Percentiles rank a stretch among this genome's conserved stretches.
These are phyloP conservation scores for Penicillium riverlandense DNA, from an alignment of 495 filamentous ascomycete species.

Conservation along the genomic window DNA sequence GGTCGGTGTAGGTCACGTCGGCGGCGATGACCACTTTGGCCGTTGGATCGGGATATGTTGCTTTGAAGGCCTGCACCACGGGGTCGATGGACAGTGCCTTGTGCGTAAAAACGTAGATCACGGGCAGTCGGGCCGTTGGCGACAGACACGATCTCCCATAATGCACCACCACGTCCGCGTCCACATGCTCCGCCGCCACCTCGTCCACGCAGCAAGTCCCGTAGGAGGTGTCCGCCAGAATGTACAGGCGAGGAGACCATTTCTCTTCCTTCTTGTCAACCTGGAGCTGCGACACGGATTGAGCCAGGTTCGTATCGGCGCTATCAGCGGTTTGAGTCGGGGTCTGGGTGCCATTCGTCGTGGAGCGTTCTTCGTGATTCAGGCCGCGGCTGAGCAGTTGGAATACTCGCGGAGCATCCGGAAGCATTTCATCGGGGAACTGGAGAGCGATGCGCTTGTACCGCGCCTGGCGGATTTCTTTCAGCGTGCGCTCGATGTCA, in stretches of 20 bases:
- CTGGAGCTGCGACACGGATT: conserved; percentile 24
- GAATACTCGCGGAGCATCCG: conserved; percentile 77
- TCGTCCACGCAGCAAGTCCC: conserved; percentile 97
- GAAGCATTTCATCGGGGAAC: conserved; percentile 87
- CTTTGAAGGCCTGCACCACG: conserved; percentile 56
- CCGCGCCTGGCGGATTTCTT: conserved; percentile 60
- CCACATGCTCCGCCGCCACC: conserved; percentile 88
- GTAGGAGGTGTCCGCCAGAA: conserved; percentile 94
- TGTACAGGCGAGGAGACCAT: conserved; percentile 56
- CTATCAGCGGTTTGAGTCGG: conserved; percentile 6
- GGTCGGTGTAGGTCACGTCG: conserved; percentile 76
- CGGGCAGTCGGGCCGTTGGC: conserved; percentile 79
- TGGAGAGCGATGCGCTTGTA: conserved; percentile 82
- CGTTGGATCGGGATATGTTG: conserved; percentile 54
- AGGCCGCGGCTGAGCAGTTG: conserved; percentile 59
- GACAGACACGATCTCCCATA: conserved; percentile 91
- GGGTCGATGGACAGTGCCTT: conserved; percentile 53
- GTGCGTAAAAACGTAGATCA: conserved; percentile 85
- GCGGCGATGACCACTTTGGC: conserved; percentile 76
- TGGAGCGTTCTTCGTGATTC: conserved; percentile 20
- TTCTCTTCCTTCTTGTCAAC: conserved; percentile 19
- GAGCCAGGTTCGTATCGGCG: conserved; percentile 12
- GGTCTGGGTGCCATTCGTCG: conserved; percentile 6
- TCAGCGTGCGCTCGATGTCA: conserved; percentile 76
- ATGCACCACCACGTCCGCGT: conserved; percentile 88